These are phyloP conservation scores for Evernia prunastri DNA, from an alignment of 495 filamentous ascomycete species.

Conservation along the genomic window DNA sequence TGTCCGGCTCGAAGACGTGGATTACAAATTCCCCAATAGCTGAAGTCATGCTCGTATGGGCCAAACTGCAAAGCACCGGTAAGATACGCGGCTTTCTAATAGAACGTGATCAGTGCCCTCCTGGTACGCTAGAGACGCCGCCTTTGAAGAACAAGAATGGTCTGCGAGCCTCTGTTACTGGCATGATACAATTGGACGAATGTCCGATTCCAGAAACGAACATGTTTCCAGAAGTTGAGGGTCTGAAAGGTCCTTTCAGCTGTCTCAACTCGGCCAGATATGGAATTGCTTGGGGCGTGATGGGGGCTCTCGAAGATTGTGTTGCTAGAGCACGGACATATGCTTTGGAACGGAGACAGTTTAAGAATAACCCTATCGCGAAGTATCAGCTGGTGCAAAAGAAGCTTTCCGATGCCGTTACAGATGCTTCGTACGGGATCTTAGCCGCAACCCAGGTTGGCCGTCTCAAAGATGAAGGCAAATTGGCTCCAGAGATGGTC, in stretches of 20 bases:
- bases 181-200: constrained; percentile 93
- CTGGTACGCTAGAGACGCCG: constrained; percentile 86
- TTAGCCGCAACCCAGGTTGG: constrained; percentile 85
- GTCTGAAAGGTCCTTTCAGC: constrained; percentile 80
- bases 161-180: constrained; percentile 85
- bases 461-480: constrained; percentile 83
- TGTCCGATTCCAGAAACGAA: constrained; percentile 85
- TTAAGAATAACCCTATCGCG: constrained; percentile 90
- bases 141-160: constrained; percentile 93
- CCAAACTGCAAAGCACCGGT: constrained; percentile 79
- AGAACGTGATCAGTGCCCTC: constrained; percentile 71
- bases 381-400: constrained; percentile 99
- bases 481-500: constrained; percentile 91
- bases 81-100: constrained; percentile 95
- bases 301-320: constrained; percentile 91
- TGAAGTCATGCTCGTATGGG: constrained; percentile 89
- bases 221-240: constrained; percentile 90
- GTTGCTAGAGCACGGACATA: constrained; percentile 75
- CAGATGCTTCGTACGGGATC: constrained; percentile 84
- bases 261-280: constrained; percentile 90
- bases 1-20: constrained; percentile 93
- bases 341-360: constrained; percentile 86
- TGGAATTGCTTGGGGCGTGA: constrained; percentile 89
- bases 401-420: constrained; percentile 87
- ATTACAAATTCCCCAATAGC: constrained; percentile 97